Evolutionary conservation across 2,329 filamentous ascomycete genomes (phyloP), one percentile per base, ranked within the genome.

Genomic region (Fusarium euwallaceae): DNA sequence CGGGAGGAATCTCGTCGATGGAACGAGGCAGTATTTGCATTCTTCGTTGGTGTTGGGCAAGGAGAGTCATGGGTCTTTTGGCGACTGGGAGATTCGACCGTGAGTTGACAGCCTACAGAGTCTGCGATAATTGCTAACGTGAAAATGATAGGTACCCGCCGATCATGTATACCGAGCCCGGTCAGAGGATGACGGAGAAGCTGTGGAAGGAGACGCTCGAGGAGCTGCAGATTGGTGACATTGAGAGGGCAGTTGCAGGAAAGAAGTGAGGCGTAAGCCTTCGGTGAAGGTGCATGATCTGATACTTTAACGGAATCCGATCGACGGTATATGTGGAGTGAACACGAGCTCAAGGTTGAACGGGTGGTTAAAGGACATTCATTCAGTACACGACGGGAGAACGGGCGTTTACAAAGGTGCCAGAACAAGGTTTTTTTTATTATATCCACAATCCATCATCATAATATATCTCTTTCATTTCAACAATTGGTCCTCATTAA

Each of bases 1-100:
- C 2, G 48, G 17, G 11, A 39, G 61, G 22, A 60, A 29, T 14
- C 2, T 62, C 2, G 56, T 41, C 17, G 41, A 60, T 6, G 51
- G 22, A 4, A 43, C n/a, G n/a, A 60, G 67, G 10, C 37, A 70
- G 17, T 32, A 27, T 48, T 20, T 67, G 10, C 51, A 67, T 12
- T 55, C 20, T 12, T 14, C 24, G 2, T 10, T 70, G n/a, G 39
- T 70, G n/a, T 51, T 70, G 29, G 61, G 48, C 16, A 70, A 66
- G 51, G 66, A 66, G 36, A 71, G 61, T 16, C 62, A 71, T 56
- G 62, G 62, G 2, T 56, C 36, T 6, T 59, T 65, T 53, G 51
- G 37, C 12, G 64, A 67, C 14, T 70, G 64, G 67, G 41, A 67
- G 56, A 66, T 62, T 36, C 29, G 34, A 4, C 61, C 61, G 29